Base-by-base conservation (phyloP, 2,329 filamentous ascomycete genomes). In the Aureobasidium pullulans region DNA sequence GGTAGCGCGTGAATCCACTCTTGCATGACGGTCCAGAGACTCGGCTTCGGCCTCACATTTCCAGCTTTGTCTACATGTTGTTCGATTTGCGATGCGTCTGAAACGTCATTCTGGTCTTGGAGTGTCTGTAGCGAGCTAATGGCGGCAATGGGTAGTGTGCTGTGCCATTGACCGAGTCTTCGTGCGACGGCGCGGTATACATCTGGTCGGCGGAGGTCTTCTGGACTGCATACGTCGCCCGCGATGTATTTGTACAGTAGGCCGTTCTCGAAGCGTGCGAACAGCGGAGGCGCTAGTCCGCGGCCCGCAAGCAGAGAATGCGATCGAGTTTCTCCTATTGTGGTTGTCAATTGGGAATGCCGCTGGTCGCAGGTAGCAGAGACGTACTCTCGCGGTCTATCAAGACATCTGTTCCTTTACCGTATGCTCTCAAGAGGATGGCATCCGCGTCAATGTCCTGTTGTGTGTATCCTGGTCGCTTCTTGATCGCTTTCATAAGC, bases 221-320 rank as follows among this genome's bases (percentile, higher is more conserved):
- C 82, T 48, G 93, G 88, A 56, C 85, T 83, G 67, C 91, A 92
- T 57, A 89, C 88, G 64, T 81, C 84, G 56, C 94, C 94, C 63
- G 84, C 84, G 65, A 97, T 88, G 76, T 88, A 99, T 66, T 88
- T 85, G 78, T 99, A 99, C 69, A 99, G 82, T 76, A 99, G 89
- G 66, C 94, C 94, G 71, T 99, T 99, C 68, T 91, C 82, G 79
- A 99, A 99, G 65, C 92, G 88, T 58, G 92, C 94, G 61, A 97
- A 82, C 56, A 99, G 81, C 62, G 88, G 80, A 39, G 94, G 94
- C 19, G 94, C 94, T 57, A 99, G 85, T 67, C 86, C 84, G 68
- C 91, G 80, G 66, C 84, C 84, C 76, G 92, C 90, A 63, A 97
- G 85, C 60, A 96, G 81, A 71, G 91, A 91, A 75, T 99, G 94